Base-by-base conservation (phyloP, 495 filamentous ascomycete species). In the Podospora australis region DNA sequence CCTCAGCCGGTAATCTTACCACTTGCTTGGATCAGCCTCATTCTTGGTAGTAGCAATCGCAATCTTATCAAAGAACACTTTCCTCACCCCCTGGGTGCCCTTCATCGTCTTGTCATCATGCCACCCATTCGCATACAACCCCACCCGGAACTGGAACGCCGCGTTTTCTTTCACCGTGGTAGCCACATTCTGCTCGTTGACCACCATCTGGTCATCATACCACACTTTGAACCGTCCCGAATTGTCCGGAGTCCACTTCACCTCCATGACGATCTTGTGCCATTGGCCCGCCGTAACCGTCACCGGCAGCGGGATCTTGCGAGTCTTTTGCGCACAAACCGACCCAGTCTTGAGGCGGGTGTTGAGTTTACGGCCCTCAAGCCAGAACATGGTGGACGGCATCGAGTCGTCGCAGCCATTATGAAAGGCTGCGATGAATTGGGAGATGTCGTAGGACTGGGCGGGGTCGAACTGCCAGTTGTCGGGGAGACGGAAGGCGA, bases 121-220 rank as follows among this genome's bases (percentile, higher is more conserved):
- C 77, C 77, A 80, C 6, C 66, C 69, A 55, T 78, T 80, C 0
- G 77, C 77, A 57, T 79, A 80, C 7, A 78, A 61, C 1, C 75
- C 77, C 32, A 74, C 72, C 3, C 73, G 64, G 59, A 76, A 79
- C 62, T 78, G 68, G 56, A 79, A 78, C 20, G 52, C 52, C 6
- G 61, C 59, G 17, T 64, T 60, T 49, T 77, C 73, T 5, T 64
- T 57, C 16, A 78, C 62, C 1, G 67, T 79, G 5, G 77, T 79
- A 26, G 60, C 41, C 5, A 77, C 57, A 41, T 69, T 57, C 29
- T 57, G 58, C 46, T 62, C 25, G 34, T 79, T 69, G 22, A 70
- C 44, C 7, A 78, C 73, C 57, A 72, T 74, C 26, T 48, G 54
- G 1, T 72, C 74, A 54, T 80, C 72, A 48, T 69, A 70, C 72